Base-by-base conservation (phyloP, 108 stramenopile genomes). In the Nitzschia sp. region DNA sequence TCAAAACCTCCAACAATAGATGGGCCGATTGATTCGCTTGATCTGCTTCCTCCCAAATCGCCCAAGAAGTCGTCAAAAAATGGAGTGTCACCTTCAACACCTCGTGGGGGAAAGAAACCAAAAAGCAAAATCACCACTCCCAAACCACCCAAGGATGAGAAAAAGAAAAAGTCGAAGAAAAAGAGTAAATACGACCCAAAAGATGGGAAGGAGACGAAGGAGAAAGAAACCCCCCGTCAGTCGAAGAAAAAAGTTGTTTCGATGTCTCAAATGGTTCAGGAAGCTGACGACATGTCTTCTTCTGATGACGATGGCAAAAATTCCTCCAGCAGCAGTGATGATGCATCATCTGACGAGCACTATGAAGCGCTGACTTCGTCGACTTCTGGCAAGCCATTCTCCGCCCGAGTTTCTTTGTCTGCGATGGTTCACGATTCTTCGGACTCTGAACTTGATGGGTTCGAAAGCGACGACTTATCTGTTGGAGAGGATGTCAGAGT, bases 381-480 rank as follows among this genome's bases (percentile, higher is more conserved):
- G 38, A 41, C 38, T 41, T 13, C 38, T 41, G 38, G 6, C n/a
- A n/a, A n/a, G n/a, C n/a, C n/a, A 41, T 11, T 11, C 19, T 19
- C 21, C 48, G 48, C 48, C 4, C 48, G 48, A 2, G 23, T 61
- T 26, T 61, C 60, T 26, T 25, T 61, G 1, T 9, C 63, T 16
- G 63, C 63, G 1, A 64, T 64, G 63, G 63, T 64, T 23, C 63
- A 64, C 19, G 63, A 64, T 31, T 50, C 63, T 32, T 44, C 38
- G 1, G 63, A 48, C 32, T 64, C 63, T 16, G 63, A 64, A 1
- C 1, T 32, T 23, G 28, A 32, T 22, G 9, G n/a, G 46, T 2
- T 22, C n/a, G 38, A 22, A 19, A 50, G 41, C 41, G 60, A 61
- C 60, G 55, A 56, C 31, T 52, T 17, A 4, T 52, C 50, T 4